Evolutionary conservation across 2,329 filamentous ascomycete genomes (phyloP).

Genomic region (Alternaria rosae): DNA sequence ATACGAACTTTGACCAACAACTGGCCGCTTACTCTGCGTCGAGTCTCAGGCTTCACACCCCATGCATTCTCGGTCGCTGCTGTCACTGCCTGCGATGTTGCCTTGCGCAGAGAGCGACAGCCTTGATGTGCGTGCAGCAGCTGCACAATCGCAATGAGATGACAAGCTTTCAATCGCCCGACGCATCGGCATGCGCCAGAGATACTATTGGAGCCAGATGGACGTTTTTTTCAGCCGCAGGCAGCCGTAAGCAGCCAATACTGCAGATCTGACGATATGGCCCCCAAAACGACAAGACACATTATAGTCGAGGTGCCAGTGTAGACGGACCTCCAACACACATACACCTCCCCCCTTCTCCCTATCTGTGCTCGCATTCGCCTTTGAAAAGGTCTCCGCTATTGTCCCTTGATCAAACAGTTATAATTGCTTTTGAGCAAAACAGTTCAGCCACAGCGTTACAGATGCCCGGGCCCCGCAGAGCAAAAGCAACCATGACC

Average conservation of each 20-base stretch:
- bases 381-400: not conserved
- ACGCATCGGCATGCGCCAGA: not conserved
- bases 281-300: conserved; percentile 15
- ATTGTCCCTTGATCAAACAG: not conserved
- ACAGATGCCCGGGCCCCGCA: not conserved
- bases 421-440: not conserved
- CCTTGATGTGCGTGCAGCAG: not conserved
- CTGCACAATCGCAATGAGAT: not conserved
- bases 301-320: conserved; percentile 6
- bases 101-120: conserved; percentile 1
- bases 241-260: conserved; percentile 14
- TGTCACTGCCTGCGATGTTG: not conserved
- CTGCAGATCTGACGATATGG: conserved; percentile 2
- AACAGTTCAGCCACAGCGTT: not conserved
- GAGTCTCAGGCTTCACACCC: not conserved
- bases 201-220: not conserved
- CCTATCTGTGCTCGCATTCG: not conserved
- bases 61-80: not conserved
- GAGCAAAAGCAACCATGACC: conserved; percentile 24
- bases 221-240: conserved; percentile 18
- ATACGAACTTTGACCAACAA: not conserved
- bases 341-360: not conserved
- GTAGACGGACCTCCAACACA: not conserved
- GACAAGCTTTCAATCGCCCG: not conserved
- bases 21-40: not conserved